These are phyloP conservation scores for Cochlearia excelsa DNA, from an alignment of 345 rosid genomes.

Conservation along the genomic window DNA sequence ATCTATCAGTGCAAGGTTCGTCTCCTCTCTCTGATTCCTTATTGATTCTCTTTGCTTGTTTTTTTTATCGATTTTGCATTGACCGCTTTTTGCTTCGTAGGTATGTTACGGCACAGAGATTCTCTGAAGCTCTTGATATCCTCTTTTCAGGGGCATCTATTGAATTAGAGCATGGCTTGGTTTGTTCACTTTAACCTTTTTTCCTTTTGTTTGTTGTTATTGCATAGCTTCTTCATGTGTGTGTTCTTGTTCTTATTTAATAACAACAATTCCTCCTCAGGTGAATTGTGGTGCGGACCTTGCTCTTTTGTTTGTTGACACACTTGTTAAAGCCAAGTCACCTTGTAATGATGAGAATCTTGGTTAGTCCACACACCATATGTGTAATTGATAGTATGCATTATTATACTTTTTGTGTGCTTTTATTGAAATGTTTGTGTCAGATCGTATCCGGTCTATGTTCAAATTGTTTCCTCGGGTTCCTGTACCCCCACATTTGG, in stretches of 20 bases:
- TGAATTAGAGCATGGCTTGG: constrained; percentile 74
- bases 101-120: background rate
- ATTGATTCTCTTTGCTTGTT: background rate
- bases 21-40: background rate
- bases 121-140: constrained; percentile 73
- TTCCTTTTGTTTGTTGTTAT: background rate
- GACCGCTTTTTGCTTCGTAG: constrained; percentile 2
- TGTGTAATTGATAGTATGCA: background rate
- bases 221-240: background rate
- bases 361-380: constrained; percentile 52
- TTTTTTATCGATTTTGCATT: constrained; percentile 4
- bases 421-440: constrained; percentile 39
- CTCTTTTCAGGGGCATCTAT: constrained; percentile 82
- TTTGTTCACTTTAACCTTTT: constrained; percentile 37
- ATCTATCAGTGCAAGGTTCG: constrained; percentile 80
- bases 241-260: background rate
- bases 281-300: constrained; percentile 92
- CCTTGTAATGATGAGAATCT: constrained; percentile 60
- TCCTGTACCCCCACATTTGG: constrained; percentile 68
- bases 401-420: background rate
- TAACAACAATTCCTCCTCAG: constrained; percentile 43
- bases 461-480: constrained; percentile 75
- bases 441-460: constrained; percentile 76
- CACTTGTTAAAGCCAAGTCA: constrained; percentile 68
- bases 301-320: constrained; percentile 66